phyloP scores from a whole-genome alignment of 1,139 yeast species.

The Saccharomyces pastorianus region DNA sequence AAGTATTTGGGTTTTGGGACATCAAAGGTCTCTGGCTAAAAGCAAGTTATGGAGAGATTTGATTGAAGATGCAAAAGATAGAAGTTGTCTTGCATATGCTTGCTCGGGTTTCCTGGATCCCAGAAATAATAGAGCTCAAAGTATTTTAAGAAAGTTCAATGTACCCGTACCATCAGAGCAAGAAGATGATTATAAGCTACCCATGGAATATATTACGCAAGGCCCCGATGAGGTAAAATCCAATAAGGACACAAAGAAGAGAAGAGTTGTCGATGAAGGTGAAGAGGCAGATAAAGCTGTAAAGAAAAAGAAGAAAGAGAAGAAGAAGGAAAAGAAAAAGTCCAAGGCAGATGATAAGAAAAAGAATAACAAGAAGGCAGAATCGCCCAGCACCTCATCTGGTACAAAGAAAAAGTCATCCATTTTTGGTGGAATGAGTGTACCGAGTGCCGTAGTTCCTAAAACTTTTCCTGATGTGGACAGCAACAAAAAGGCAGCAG shows the following conservation, averaged over 20 bases:
- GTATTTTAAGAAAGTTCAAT: constrained; percentile 19
- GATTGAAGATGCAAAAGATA: constrained; percentile 50
- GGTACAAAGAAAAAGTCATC: constrained; percentile 30
- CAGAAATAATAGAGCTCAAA: constrained; percentile 9
- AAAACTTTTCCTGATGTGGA: constrained; percentile 14
- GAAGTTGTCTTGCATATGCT: constrained; percentile 35
- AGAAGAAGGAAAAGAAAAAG: constrained; percentile 2
- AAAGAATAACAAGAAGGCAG: background rate
- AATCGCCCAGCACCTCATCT: constrained; percentile 5
- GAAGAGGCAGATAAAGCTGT: constrained; percentile 4
- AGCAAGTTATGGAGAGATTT: constrained; percentile 66
- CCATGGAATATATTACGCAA: background rate
- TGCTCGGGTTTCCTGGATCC: constrained; percentile 31
- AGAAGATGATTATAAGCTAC: background rate
- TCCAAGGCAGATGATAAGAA: constrained; percentile 2
- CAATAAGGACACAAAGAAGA: background rate
- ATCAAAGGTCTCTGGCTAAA: constrained; percentile 50
- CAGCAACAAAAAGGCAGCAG: constrained; percentile 5
- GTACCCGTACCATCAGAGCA: constrained; percentile 10
- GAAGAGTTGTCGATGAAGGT: background rate
- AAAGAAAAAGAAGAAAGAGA: constrained; percentile 2
- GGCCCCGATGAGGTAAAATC: background rate
- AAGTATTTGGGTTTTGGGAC: constrained; percentile 89
- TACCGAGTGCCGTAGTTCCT: constrained; percentile 8
- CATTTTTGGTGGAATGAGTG: constrained; percentile 23